These are phyloP conservation scores for Anacardium occidentale DNA, from an alignment of 345 rosid species.

Conservation along the genomic window DNA sequence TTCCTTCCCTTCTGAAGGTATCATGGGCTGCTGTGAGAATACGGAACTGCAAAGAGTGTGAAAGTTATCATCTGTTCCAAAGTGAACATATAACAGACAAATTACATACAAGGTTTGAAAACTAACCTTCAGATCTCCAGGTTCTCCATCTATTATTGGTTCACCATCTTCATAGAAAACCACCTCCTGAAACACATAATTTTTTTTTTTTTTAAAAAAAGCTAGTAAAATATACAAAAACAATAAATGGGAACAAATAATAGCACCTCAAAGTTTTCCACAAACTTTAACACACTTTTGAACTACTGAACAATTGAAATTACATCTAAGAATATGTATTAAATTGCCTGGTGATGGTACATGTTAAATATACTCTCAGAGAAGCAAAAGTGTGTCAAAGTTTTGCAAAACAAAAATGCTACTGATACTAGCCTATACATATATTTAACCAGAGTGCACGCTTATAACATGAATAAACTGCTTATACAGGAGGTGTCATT, in stretches of 20 bases:
- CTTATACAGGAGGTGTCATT: neutral
- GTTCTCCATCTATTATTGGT: constrained; percentile 90
- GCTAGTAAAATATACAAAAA: constrained; percentile 6
- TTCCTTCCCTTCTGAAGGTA: constrained; percentile 79
- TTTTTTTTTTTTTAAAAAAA: too few relatives aligned
- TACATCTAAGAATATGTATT: neutral
- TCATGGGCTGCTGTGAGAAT: constrained; percentile 83
- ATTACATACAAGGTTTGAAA: constrained; percentile 8
- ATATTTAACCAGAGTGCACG: neutral
- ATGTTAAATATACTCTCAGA: too few relatives aligned
- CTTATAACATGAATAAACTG: neutral
- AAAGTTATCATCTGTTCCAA: neutral
- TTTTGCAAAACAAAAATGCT: too few relatives aligned
- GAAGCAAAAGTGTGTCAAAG: too few relatives aligned
- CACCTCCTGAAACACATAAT: constrained; percentile 64
- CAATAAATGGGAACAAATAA: neutral
- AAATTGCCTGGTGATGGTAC: too few relatives aligned
- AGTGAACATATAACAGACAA: neutral
- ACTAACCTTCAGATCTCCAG: constrained; percentile 93
- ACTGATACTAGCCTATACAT: too few relatives aligned
- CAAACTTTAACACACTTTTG: too few relatives aligned
- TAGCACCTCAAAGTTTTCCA: too few relatives aligned
- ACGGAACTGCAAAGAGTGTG: constrained; percentile 60
- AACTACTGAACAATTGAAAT: neutral
- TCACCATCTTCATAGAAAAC: constrained; percentile 97